These are phyloP conservation scores for Tylopilus plumbeoviolaceoides DNA, from an alignment of 768 basidiomycete species.

Conservation along the genomic window DNA sequence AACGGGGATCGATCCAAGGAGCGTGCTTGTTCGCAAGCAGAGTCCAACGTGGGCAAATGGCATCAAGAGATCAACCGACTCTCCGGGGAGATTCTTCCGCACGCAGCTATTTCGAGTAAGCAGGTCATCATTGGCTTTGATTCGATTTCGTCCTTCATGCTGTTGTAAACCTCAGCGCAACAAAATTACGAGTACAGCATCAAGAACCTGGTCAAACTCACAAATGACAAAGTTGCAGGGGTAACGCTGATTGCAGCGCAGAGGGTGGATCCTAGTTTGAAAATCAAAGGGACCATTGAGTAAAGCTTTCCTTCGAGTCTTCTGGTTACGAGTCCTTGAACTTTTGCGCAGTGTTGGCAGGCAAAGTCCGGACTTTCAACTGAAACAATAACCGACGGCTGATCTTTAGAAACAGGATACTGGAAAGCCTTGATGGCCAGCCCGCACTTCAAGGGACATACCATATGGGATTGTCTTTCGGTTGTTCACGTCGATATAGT, in stretches of 20 bases:
- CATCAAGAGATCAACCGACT: neutral
- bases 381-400: neutral
- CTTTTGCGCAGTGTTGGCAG: neutral
- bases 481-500: neutral
- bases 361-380: neutral
- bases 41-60: neutral
- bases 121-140: neutral
- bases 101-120: neutral
- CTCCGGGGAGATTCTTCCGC: neutral
- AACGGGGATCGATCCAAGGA: too few relatives aligned
- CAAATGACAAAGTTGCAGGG: neutral
- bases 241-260: neutral
- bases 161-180: neutral
- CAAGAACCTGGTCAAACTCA: neutral
- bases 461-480: neutral
- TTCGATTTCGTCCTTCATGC: neutral
- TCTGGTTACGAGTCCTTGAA: neutral
- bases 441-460: neutral
- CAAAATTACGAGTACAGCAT: neutral
- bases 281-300: neutral
- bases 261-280: neutral
- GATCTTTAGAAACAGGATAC: neutral
- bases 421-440: conserved; percentile 1
- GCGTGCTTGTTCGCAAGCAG: too few relatives aligned
- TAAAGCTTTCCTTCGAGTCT: neutral